Conservation (phyloP, 1,284 basidiomycete species). For the Agroathelia rolfsii region DNA sequence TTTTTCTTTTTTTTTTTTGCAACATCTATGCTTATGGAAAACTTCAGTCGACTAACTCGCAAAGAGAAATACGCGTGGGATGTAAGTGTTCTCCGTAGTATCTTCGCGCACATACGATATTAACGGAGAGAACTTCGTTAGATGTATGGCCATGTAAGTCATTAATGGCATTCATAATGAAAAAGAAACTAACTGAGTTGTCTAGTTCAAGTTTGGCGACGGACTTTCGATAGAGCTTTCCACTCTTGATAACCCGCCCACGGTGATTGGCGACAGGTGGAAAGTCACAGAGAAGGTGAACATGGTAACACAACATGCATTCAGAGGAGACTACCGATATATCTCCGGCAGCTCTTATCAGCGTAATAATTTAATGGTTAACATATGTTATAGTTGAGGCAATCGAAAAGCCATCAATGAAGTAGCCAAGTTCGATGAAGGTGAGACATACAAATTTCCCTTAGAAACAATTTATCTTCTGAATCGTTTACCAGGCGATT, state of each 20-base stretch:
- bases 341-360: slow-evolving; percentile 2
- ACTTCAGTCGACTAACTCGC: slow-evolving; percentile 25
- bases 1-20: neutral
- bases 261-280: slow-evolving; percentile 25
- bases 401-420: slow-evolving; percentile 28
- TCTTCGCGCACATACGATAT: neutral
- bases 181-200: no score
- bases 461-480: slow-evolving; percentile 1
- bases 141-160: slow-evolving; percentile 31
- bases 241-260: slow-evolving; percentile 17
- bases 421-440: slow-evolving; percentile 28
- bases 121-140: slow-evolving; percentile 10
- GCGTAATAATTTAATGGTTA: neutral
- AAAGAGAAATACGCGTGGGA: slow-evolving; percentile 35
- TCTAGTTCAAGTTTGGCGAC: slow-evolving; percentile 29
- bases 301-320: slow-evolving; percentile 29
- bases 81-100: slow-evolving; percentile 17
- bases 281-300: slow-evolving; percentile 32
- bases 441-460: slow-evolving; percentile 13
- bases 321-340: slow-evolving; percentile 28
- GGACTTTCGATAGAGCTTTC: slow-evolving; percentile 26
- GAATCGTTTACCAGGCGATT: slow-evolving; percentile 35
- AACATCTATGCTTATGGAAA: slow-evolving; percentile 30
- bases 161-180: no score
- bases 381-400: slow-evolving; percentile 24